phyloP scores from a whole-genome alignment of 139 green algal species.

The Dunaliella sp. region DNA sequence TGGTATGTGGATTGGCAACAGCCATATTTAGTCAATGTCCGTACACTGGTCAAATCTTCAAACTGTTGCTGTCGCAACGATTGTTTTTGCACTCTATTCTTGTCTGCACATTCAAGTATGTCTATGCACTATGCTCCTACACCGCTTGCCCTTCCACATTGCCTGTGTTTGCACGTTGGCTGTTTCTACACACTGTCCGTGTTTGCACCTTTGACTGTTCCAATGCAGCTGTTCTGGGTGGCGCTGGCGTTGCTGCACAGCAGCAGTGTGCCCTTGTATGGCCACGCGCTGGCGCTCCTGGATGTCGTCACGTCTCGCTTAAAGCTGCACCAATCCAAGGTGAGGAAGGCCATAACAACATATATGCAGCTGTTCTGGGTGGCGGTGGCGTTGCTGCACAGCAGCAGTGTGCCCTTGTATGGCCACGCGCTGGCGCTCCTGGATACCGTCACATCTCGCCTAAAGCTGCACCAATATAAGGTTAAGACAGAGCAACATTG shows the following conservation, averaged over 20 bases:
- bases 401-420: not conserved
- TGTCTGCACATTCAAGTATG: no score
- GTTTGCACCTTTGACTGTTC: not conserved
- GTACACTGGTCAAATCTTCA: no score
- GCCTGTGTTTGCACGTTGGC: no score
- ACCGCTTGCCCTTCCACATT: no score
- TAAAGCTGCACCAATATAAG: not conserved
- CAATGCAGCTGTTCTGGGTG: slow-evolving; percentile 70
- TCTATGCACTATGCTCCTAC: no score
- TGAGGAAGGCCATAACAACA: slow-evolving; percentile 66
- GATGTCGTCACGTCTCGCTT: slow-evolving; percentile 44
- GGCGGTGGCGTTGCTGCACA: not conserved
- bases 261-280: slow-evolving; percentile 61
- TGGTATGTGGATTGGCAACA: no score
- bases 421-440: not conserved
- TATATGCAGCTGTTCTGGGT: slow-evolving; percentile 63
- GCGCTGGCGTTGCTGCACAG: slow-evolving; percentile 72
- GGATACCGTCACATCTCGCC: not conserved
- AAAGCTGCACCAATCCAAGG: slow-evolving; percentile 45
- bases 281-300: slow-evolving; percentile 61
- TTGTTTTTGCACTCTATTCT: no score
- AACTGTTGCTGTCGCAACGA: no score
- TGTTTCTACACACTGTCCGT: no score
- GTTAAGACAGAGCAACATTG: no score
- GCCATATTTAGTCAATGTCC: no score